Conservation (phyloP, 495 filamentous ascomycete genomes). For the Bacidia rubella region DNA sequence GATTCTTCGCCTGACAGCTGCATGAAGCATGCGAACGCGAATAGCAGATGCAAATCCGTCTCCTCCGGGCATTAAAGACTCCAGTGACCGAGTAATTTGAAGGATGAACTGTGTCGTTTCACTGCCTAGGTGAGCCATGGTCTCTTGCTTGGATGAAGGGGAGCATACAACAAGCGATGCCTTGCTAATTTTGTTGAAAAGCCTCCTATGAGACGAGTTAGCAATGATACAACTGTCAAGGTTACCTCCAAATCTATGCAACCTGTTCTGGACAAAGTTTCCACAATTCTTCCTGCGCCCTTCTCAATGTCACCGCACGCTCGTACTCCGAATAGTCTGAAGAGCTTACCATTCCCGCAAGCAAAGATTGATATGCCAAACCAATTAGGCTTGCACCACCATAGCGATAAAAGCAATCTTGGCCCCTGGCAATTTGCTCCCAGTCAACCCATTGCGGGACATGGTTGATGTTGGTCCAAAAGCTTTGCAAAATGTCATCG, state of each 20-base stretch:
- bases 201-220: slow-evolving; percentile 30
- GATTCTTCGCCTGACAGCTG: slow-evolving; percentile 53
- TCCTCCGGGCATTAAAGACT: slow-evolving; percentile 50
- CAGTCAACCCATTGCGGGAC: slow-evolving; percentile 73
- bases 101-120: slow-evolving; percentile 49
- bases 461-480: slow-evolving; percentile 58
- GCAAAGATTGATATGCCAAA: slow-evolving; percentile 49
- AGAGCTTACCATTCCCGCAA: slow-evolving; percentile 41
- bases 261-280: slow-evolving; percentile 60
- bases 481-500: slow-evolving; percentile 40
- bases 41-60: slow-evolving; percentile 50
- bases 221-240: neutral
- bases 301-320: neutral
- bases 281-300: slow-evolving; percentile 35
- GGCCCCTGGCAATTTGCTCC: slow-evolving; percentile 54
- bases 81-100: slow-evolving; percentile 46
- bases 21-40: slow-evolving; percentile 57
- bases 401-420: slow-evolving; percentile 58
- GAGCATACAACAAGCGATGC: slow-evolving; percentile 43
- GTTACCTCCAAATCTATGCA: neutral
- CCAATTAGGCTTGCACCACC: slow-evolving; percentile 48
- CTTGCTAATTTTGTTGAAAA: slow-evolving; percentile 58
- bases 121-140: slow-evolving; percentile 4
- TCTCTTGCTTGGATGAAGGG: neutral
- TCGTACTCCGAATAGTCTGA: slow-evolving; percentile 2